phyloP scores from a whole-genome alignment of 805 yeast species.

The Nakazawaea wickerhamii region DNA sequence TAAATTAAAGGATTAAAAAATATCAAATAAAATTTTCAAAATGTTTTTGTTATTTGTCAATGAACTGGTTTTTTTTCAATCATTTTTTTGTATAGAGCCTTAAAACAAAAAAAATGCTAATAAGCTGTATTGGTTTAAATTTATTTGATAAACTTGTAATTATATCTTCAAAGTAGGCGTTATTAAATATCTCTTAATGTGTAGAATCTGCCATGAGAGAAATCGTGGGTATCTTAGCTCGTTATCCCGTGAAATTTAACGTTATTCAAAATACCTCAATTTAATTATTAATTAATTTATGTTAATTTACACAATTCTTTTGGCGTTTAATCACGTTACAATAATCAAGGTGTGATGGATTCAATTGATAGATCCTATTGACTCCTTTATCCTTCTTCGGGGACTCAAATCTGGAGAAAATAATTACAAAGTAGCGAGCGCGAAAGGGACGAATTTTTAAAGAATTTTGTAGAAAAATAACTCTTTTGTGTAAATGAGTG shows the following conservation, averaged over 20 bases:
- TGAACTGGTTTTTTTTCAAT: conserved; percentile 1
- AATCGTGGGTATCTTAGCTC: no score
- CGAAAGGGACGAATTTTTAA: no score
- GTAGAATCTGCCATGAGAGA: no score
- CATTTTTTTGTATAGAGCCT: conserved; percentile 5
- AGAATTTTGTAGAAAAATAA: no score
- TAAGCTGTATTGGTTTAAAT: background rate
- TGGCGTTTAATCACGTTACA: background rate
- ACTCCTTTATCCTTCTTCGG: background rate
- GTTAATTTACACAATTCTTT: no score
- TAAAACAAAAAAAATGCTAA: conserved; percentile 2
- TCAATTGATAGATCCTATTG: background rate
- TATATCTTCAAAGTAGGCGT: no score
- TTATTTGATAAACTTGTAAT: background rate
- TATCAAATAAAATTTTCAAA: background rate
- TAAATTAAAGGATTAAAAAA: conserved; percentile 2
- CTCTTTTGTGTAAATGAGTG: no score
- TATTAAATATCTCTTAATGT: no score
- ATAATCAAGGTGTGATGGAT: no score
- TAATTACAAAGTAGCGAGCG: background rate
- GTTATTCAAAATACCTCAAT: background rate
- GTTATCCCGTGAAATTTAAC: no score
- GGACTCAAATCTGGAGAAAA: background rate
- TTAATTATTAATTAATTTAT: no score
- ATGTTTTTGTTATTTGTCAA: conserved; percentile 1